Conservation (phyloP, 2,329 filamentous ascomycete genomes). For the Trichoderma koningii region DNA sequence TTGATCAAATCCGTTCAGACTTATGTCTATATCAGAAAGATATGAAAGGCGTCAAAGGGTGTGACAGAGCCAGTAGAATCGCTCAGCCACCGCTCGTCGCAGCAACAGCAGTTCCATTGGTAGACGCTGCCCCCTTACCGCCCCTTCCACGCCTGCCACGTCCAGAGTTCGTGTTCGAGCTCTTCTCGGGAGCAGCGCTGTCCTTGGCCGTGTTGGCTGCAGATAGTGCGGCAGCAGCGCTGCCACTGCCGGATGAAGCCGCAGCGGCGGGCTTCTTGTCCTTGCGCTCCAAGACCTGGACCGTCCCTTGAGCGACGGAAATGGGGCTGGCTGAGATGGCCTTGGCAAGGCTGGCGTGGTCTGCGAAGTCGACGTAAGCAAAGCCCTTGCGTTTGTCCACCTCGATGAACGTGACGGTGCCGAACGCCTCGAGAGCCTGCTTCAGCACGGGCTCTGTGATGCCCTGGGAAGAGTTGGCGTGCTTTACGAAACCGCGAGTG, state of each 20-base stretch:
- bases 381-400: slow-evolving; percentile 95
- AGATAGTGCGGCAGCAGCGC: slow-evolving; percentile 29
- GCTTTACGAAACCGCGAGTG: slow-evolving; percentile 75
- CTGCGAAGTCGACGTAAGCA: slow-evolving; percentile 86
- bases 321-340: slow-evolving; percentile 82
- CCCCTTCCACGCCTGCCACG: slow-evolving; percentile 41
- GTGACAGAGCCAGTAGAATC: neutral
- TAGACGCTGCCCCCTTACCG: slow-evolving; percentile 31
- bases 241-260: slow-evolving; percentile 27
- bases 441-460: slow-evolving; percentile 81
- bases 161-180: slow-evolving; percentile 33
- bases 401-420: slow-evolving; percentile 75
- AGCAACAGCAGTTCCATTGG: slow-evolving; percentile 24
- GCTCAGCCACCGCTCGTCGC: slow-evolving; percentile 28
- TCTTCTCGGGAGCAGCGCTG: slow-evolving; percentile 35
- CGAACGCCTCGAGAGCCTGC: slow-evolving; percentile 72
- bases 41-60: slow-evolving; percentile 10
- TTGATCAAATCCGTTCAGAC: neutral
- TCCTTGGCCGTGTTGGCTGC: slow-evolving; percentile 27
- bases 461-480: slow-evolving; percentile 85
- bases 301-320: slow-evolving; percentile 77
- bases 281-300: slow-evolving; percentile 83
- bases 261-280: slow-evolving; percentile 51
- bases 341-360: slow-evolving; percentile 70
- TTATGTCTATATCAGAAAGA: neutral